Conservation (phyloP, 179 eudicot species). For the Silene vulgaris region DNA sequence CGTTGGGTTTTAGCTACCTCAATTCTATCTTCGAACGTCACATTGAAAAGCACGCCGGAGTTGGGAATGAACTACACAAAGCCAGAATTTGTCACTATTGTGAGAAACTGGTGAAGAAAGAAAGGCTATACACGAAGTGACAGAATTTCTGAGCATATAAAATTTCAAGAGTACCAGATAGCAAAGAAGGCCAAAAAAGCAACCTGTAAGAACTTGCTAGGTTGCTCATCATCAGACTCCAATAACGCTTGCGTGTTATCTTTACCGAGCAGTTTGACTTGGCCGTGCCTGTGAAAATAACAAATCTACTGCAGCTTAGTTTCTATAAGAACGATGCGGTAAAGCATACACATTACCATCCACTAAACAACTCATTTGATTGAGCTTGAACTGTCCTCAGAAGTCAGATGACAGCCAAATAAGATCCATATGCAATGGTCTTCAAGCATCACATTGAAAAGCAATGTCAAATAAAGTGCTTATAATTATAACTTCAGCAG, state of each 20-base stretch:
- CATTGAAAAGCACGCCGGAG: conserved; percentile 63
- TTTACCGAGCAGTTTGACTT: conserved; percentile 72
- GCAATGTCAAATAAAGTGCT: neutral
- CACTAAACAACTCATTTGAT: neutral
- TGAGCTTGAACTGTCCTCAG: conserved; percentile 6
- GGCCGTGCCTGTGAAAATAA: conserved; percentile 58
- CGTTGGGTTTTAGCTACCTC: conserved; percentile 48
- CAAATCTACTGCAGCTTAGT: neutral
- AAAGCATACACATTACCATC: neutral
- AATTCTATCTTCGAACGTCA: conserved; percentile 58
- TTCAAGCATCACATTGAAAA: too few species aligned
- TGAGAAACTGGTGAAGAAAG: neutral
- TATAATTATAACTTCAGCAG: neutral
- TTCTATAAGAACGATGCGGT: neutral
- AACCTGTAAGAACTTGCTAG: conserved; percentile 84
- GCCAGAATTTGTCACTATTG: conserved; percentile 16
- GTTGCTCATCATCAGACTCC: conserved; percentile 54
- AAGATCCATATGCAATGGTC: conserved; percentile 10
- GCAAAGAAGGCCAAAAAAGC: neutral
- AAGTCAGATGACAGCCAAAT: conserved; percentile 8
- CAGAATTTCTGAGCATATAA: conserved; percentile 4
- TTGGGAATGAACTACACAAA: conserved; percentile 64
- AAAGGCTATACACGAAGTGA: neutral
- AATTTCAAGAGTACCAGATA: neutral
- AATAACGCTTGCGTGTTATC: conserved; percentile 64